These are phyloP conservation scores for Solanum appendiculatum DNA, from an alignment of 257 asterid genomes.

Conservation along the genomic window DNA sequence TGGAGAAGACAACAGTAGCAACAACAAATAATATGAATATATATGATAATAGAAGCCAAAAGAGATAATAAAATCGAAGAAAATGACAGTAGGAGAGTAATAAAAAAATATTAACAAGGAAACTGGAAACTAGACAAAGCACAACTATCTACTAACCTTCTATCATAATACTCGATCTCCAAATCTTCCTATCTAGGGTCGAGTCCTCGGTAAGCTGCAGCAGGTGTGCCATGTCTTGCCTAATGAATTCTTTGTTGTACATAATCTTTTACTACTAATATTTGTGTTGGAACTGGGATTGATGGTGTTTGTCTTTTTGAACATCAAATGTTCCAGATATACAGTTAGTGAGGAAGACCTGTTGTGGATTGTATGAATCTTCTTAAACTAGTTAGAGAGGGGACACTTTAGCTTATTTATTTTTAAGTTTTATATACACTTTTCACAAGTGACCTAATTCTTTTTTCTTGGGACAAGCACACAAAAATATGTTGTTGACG, in stretches of 20 bases:
- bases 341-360: not conserved
- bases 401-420: not conserved
- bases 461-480: not conserved
- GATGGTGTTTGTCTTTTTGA: not conserved
- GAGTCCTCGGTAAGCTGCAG: not conserved
- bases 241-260: not conserved
- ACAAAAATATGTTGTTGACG: not conserved
- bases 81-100: not conserved
- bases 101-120: not conserved
- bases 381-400: not conserved
- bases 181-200: not conserved
- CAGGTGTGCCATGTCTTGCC: not conserved
- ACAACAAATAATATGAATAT: not conserved
- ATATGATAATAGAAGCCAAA: not conserved
- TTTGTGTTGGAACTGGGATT: not conserved
- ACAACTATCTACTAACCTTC: not conserved
- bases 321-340: not conserved
- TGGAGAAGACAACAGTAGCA: not conserved
- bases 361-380: not conserved
- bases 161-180: not conserved
- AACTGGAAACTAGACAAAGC: not conserved
- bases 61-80: not conserved
- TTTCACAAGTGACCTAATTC: not conserved
- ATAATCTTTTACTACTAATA: not conserved
- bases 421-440: not conserved